A percentile compares a stretch with the other conserved stretches of the same genome.
Evolutionary conservation across 2,329 filamentous ascomycete species (phyloP).

Genomic region (Claviceps maximensis): DNA sequence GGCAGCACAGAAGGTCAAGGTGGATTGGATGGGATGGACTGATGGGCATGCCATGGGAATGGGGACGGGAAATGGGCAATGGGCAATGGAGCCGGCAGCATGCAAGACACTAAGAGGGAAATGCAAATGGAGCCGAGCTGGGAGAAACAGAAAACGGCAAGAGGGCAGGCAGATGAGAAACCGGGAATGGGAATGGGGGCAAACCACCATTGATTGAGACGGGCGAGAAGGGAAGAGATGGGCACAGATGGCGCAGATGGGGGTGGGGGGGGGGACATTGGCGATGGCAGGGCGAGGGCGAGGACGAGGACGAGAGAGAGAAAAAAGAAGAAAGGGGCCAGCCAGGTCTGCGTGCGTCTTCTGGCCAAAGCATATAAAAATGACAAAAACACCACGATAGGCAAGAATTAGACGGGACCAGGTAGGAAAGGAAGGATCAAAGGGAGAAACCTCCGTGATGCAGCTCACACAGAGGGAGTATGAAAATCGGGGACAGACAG

Average conservation of each 20-base stretch:
- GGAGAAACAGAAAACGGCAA: background rate
- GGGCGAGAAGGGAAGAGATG: background rate
- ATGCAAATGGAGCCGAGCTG: background rate
- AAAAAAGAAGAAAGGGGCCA: background rate
- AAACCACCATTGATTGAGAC: background rate
- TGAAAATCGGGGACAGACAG: background rate
- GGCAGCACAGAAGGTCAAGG: background rate
- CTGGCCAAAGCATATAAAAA: background rate
- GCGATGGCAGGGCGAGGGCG: background rate
- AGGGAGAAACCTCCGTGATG: background rate
- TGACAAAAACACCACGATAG: conserved; percentile 2
- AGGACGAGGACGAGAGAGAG: background rate
- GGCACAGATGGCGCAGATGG: background rate
- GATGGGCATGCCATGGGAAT: background rate
- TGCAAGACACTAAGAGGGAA: background rate
- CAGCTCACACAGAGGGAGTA: background rate
- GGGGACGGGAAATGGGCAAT: background rate
- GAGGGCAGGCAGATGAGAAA: background rate
- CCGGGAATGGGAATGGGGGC: conserved; percentile 1
- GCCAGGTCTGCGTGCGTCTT: background rate
- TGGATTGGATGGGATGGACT: too few species aligned
- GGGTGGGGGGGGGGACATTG: too few species aligned
- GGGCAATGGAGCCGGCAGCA: background rate
- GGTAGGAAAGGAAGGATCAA: background rate
- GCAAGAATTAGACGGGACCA: background rate